Evolutionary conservation across 2,329 filamentous ascomycete species (phyloP), one percentile per base, ranked within the genome.

Genomic region (Fusarium sp.): DNA sequence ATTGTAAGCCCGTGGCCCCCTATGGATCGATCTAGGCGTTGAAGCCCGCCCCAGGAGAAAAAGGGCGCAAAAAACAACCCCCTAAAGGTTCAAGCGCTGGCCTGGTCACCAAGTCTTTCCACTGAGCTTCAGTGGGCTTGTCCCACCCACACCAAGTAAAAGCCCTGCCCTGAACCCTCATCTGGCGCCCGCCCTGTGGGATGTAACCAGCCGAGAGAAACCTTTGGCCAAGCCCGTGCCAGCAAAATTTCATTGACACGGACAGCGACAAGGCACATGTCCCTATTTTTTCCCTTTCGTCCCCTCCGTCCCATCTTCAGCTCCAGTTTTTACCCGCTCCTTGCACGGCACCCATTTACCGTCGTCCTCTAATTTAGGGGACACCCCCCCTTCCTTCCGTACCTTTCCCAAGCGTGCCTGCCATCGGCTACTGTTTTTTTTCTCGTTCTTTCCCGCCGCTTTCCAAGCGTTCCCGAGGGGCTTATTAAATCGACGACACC

Each of bases 241-340:
- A 74, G 66, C 57, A 74, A 78, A 77, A 78, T 56, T 69, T 77
- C 72, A 73, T 67, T 66, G 70, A 70, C 60, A 66, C 58, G 47
- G 57, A 63, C 64, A 67, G n/a, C 47, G 56, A 61, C 25, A 56
- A 57, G 59, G 65, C 37, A 38, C 52, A 50, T 50, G 67, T 63
- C 71, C 63, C 64, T 69, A 68, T 65, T 70, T 71, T 32, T 30
- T 20, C 61, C 56, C 47, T 59, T 47, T 50, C 63, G 37, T n/a
- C 40, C 61, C 58, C 12, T 69, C 37, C 45, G 37, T 60, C 40
- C 58, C 57, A 68, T 63, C 75, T 68, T 62, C 37, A 61, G 61
- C 69, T 67, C 75, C 75, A 69, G 60, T 68, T 77, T 77, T 79
- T 76, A 79, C 74, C 76, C 76, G 76, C 76, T 76, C 76, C 75